These are phyloP conservation scores for Zygosaccharomyces pseudorouxii DNA, from an alignment of 805 yeast species.

Conservation along the genomic window DNA sequence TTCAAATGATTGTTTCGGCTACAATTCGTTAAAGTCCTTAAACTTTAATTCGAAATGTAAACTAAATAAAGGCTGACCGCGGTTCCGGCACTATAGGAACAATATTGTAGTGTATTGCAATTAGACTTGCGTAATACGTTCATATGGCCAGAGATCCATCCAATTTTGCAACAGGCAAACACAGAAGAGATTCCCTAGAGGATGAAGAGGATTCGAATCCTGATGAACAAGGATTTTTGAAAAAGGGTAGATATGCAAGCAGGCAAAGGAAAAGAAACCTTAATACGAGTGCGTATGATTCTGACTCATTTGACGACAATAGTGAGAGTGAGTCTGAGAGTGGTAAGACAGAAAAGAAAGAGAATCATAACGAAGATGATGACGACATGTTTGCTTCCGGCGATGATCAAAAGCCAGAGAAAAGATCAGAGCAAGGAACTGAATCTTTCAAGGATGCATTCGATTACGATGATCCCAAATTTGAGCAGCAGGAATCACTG, in stretches of 20 bases:
- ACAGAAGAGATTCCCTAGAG: not conserved
- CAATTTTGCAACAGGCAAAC: not conserved
- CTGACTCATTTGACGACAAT: slow-evolving; percentile 14
- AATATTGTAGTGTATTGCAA: not conserved
- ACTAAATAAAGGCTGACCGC: not conserved
- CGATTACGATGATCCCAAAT: slow-evolving; percentile 18
- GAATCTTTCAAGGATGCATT: slow-evolving; percentile 19
- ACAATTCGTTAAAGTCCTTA: not conserved
- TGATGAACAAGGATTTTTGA: slow-evolving; percentile 4
- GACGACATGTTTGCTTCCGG: slow-evolving; percentile 45
- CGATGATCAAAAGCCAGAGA: slow-evolving; percentile 13
- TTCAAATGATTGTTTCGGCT: not conserved
- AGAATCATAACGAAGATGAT: slow-evolving; percentile 11
- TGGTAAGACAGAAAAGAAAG: not conserved
- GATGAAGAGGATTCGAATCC: slow-evolving; percentile 2
- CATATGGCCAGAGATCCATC: not conserved
- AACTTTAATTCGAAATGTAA: not conserved
- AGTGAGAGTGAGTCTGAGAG: slow-evolving; percentile 8
- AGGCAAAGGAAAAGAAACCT: slow-evolving; percentile 6
- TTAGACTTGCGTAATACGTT: not conserved
- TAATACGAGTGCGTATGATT: slow-evolving; percentile 7
- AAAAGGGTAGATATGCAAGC: slow-evolving; percentile 3
- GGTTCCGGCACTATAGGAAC: not conserved
- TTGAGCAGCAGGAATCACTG: slow-evolving; percentile 19
- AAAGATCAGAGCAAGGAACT: not conserved